Percentiles rank a stretch among this genome's conserved stretches.
These are phyloP conservation scores for Hypoxylon sp. DNA, from an alignment of 2,329 filamentous ascomycete species.

Conservation along the genomic window DNA sequence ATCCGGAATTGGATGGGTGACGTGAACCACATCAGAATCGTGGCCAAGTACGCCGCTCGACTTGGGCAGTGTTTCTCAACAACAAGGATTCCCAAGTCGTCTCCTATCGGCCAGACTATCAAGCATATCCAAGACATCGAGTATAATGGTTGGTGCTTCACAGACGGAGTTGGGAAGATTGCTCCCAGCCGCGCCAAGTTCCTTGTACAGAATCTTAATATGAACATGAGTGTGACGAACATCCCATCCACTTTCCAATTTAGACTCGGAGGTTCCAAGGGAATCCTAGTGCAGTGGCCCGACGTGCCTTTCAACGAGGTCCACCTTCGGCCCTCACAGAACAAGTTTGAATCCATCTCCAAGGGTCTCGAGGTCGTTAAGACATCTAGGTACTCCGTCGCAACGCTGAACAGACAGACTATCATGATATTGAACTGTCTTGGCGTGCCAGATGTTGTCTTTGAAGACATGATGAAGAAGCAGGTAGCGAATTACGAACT, in stretches of 20 bases:
- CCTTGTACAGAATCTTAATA: constrained; percentile 76
- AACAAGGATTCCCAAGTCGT: constrained; percentile 78
- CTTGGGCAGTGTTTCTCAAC: constrained; percentile 97
- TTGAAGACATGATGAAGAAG: constrained; percentile 73
- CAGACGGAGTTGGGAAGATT: constrained; percentile 95
- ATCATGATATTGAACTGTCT: constrained; percentile 87
- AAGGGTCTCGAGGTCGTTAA: constrained; percentile 87
- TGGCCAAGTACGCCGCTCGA: constrained; percentile 92
- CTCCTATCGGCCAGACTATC: constrained; percentile 69
- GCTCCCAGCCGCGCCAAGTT: constrained; percentile 81
- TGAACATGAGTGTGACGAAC: constrained; percentile 62
- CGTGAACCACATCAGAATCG: constrained; percentile 81
- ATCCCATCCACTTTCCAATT: constrained; percentile 91
- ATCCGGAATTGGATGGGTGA: constrained; percentile 91
- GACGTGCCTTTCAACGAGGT: constrained; percentile 76
- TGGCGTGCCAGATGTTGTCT: constrained; percentile 76
- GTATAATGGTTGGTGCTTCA: constrained; percentile 79
- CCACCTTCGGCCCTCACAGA: constrained; percentile 84
- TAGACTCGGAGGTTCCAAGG: constrained; percentile 92
- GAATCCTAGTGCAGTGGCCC: constrained; percentile 82
- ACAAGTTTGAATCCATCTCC: constrained; percentile 82
- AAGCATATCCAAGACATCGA: constrained; percentile 78
- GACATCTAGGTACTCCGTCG: constrained; percentile 79
- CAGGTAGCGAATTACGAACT: constrained; percentile 77
- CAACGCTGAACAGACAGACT: constrained; percentile 89